Evolutionary conservation across 768 basidiomycete genomes (phyloP).

Genomic region (Kondoa malvinella): DNA sequence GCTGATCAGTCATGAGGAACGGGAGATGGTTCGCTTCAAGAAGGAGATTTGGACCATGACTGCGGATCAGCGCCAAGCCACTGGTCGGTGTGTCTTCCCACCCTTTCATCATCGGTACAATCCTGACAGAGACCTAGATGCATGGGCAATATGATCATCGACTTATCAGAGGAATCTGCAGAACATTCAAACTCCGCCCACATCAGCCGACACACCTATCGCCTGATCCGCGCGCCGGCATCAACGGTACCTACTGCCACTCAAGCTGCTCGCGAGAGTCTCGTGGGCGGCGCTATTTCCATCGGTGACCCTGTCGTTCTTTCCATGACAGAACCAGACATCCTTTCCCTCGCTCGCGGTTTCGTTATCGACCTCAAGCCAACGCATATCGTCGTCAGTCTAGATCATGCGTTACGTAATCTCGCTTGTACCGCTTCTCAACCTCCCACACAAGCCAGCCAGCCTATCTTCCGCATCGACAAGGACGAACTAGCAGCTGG

Average conservation of each 20-base stretch:
- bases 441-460: constrained; percentile 22
- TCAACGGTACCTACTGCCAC: background rate
- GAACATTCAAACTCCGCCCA: constrained; percentile 32
- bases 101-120: background rate
- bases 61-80: constrained; percentile 56
- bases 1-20: constrained; percentile 69
- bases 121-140: constrained; percentile 36
- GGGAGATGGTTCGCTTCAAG: constrained; percentile 62
- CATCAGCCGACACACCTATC: constrained; percentile 65
- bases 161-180: constrained; percentile 1
- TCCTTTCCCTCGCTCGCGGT: constrained; percentile 70
- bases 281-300: constrained; percentile 63
- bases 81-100: constrained; percentile 42
- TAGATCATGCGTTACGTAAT: constrained; percentile 45
- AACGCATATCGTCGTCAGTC: constrained; percentile 50
- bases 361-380: constrained; percentile 59
- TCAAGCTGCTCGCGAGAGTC: constrained; percentile 30
- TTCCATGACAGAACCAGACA: constrained; percentile 58
- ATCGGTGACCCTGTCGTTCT: constrained; percentile 67
- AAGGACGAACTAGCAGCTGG: constrained; percentile 78
- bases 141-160: constrained; percentile 61
- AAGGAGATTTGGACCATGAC: constrained; percentile 88
- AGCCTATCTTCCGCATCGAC: constrained; percentile 63
- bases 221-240: constrained; percentile 37
- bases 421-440: constrained; percentile 26